A percentile compares a stretch with the other conserved stretches of the same genome.
Conservation (phyloP, 192 early-diverging fungal species). For the Diversispora eburnea region DNA sequence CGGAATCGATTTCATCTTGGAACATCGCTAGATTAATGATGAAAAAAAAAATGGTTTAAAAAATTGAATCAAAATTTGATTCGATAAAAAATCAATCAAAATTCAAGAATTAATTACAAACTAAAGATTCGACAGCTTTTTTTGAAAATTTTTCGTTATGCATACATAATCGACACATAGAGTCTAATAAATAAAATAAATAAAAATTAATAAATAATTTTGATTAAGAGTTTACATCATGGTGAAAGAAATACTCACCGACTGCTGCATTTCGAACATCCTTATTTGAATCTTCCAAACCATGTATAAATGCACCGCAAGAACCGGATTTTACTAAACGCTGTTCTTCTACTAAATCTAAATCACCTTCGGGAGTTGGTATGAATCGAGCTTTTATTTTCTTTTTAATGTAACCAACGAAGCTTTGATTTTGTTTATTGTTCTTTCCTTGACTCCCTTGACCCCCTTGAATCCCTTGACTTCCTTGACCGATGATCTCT, state of each 20-base stretch:
- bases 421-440: not conserved
- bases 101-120: slow-evolving; percentile 47
- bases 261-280: slow-evolving; percentile 84
- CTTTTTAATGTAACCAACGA: not conserved
- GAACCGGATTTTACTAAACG: slow-evolving; percentile 74
- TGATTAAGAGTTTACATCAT: not conserved
- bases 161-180: slow-evolving; percentile 73
- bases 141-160: slow-evolving; percentile 66
- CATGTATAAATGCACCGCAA: slow-evolving; percentile 93
- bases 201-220: not conserved
- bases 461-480: not conserved
- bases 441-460: not conserved
- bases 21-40: slow-evolving; percentile 79
- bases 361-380: slow-evolving; percentile 64
- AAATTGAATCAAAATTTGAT: not conserved
- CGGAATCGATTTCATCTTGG: slow-evolving; percentile 88
- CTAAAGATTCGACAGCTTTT: slow-evolving; percentile 75
- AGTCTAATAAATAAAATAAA: slow-evolving; percentile 48
- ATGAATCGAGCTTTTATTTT: slow-evolving; percentile 32
- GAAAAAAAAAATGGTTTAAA: not conserved
- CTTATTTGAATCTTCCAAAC: slow-evolving; percentile 92
- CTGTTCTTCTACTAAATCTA: slow-evolving; percentile 61
- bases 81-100: not conserved
- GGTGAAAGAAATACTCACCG: slow-evolving; percentile 42
- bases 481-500: slow-evolving; percentile 65